Base-by-base conservation (phyloP, 73 alveolate species). In the Tetrahymena borealis region DNA sequence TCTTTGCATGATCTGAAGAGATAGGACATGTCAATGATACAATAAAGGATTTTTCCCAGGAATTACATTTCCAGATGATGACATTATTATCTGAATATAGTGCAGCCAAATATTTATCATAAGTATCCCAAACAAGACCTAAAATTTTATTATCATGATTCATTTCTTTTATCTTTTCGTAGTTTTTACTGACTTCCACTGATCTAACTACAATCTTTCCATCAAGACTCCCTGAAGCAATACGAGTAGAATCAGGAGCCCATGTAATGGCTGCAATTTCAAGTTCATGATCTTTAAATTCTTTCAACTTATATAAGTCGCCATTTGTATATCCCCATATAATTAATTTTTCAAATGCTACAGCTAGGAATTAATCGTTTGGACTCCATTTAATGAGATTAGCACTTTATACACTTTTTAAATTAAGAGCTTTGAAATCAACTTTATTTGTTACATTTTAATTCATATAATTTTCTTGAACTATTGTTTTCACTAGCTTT, bases 61-160 rank as follows among this genome's bases (percentile, higher is more conserved):
- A 79, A 41, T 79, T 90, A 16, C 90, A 41, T 40, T 42, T 93
- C 77, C 91, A 79, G 79, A 93, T 78, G 32, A 79, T 85, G 37
- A 93, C 95, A 40, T 93, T 38, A 39, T 93, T 93, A 24, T 93
- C 95, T 40, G 91, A 93, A 79, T 39, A 79, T 5, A 93, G 91
- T 18, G 79, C 78, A 7, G 92, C 95, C 18, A 93, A 78, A 33
- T 93, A 93, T 16, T 93, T 93, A 39, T 93, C 93, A 32, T 79
- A 85, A 0, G 95, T 91, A 93, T 93, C 95, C 95, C 95, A 93
- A 79, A 38, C 42, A 9, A 93, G 39, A 10, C 95, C 95, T 35
- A 93, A 85, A 31, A 77, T 85, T 36, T 93, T 93, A 11, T 38
- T 60, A 37, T 90, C 77, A 32, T 43, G 78, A 39, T 85, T 60